phyloP scores from a whole-genome alignment of 2,329 filamentous ascomycete genomes.

The Talaromyces sp. region DNA sequence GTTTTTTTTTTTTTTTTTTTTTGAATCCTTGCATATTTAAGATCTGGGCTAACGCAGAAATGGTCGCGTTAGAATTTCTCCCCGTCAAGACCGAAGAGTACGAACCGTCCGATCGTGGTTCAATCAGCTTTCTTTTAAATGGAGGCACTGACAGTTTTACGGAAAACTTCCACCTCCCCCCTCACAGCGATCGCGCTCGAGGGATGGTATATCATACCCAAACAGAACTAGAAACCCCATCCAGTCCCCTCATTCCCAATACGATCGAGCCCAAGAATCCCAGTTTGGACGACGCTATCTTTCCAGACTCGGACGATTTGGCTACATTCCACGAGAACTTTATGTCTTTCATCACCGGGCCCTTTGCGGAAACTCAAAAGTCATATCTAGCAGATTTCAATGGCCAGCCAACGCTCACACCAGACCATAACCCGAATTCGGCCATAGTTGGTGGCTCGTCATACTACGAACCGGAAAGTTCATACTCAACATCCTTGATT shows the following conservation, averaged over 20 bases:
- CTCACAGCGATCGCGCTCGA: conserved; percentile 32
- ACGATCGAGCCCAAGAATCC: conserved; percentile 13
- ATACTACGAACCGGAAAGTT: conserved; percentile 31
- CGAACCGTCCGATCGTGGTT: conserved; percentile 38
- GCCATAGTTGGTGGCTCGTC: conserved; percentile 17
- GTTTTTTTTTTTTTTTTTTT: not conserved
- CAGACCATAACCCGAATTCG: conserved; percentile 17
- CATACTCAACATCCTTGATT: conserved; percentile 35
- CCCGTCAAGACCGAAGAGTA: conserved; percentile 23
- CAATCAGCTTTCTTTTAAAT: conserved; percentile 44
- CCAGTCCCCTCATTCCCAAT: conserved; percentile 16
- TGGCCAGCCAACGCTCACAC: conserved; percentile 15
- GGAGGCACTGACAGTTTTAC: conserved; percentile 43
- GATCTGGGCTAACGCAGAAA: not conserved
- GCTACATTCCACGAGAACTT: conserved; percentile 33
- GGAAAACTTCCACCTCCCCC: conserved; percentile 40
- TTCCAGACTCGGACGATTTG: conserved; percentile 18
- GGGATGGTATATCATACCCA: conserved; percentile 33
- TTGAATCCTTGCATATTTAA: conserved; percentile 1
- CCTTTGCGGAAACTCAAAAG: conserved; percentile 26
- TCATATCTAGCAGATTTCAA: conserved; percentile 17
- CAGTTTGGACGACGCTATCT: conserved; percentile 17
- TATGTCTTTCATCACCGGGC: conserved; percentile 33
- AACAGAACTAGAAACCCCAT: conserved; percentile 20
- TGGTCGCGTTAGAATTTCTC: conserved; percentile 11